Percentiles rank a stretch among this genome's conserved stretches.
These are phyloP conservation scores for Juglanconis oblonga DNA, from an alignment of 2,329 filamentous ascomycete species.

Conservation along the genomic window DNA sequence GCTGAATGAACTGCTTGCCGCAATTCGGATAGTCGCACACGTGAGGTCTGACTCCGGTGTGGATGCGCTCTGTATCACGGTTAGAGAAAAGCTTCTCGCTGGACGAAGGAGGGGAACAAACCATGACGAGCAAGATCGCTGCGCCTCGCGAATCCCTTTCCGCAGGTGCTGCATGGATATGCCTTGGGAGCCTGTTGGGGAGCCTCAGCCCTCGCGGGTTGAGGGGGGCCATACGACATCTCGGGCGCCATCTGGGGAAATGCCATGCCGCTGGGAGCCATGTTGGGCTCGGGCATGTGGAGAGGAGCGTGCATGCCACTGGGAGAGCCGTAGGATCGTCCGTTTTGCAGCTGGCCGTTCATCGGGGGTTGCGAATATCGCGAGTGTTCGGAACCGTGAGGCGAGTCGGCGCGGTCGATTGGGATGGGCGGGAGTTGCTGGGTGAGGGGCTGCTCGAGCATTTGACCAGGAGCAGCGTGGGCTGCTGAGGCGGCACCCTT, in stretches of 20 bases:
- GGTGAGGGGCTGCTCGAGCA: constrained; percentile 22
- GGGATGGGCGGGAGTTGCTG: constrained; percentile 26
- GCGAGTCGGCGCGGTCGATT: constrained; percentile 55
- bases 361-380: constrained; percentile 47
- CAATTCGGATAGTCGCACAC: constrained; percentile 86
- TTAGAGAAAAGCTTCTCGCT: constrained; percentile 23
- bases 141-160: constrained; percentile 86
- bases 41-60: constrained; percentile 86
- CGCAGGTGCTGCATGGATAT: constrained; percentile 85
- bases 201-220: constrained; percentile 32
- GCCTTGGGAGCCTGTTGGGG: constrained; percentile 53
- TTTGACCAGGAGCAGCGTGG: constrained; percentile 28
- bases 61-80: constrained; percentile 74
- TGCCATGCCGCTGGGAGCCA: constrained; percentile 28
- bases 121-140: constrained; percentile 94
- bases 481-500: constrained; percentile 36
- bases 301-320: constrained; percentile 49
- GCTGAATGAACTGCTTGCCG: constrained; percentile 95
- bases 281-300: constrained; percentile 40
- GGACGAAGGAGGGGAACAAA: constrained; percentile 15
- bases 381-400: constrained; percentile 59
- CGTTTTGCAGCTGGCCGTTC: constrained; percentile 37
- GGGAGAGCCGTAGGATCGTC: constrained; percentile 51
- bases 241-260: constrained; percentile 34
- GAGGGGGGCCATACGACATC: constrained; percentile 38